Percentiles rank a stretch among this genome's conserved stretches.
Evolutionary conservation across 2,329 filamentous ascomycete species (phyloP).

Genomic region (Penicillium aurantiogriseum): DNA sequence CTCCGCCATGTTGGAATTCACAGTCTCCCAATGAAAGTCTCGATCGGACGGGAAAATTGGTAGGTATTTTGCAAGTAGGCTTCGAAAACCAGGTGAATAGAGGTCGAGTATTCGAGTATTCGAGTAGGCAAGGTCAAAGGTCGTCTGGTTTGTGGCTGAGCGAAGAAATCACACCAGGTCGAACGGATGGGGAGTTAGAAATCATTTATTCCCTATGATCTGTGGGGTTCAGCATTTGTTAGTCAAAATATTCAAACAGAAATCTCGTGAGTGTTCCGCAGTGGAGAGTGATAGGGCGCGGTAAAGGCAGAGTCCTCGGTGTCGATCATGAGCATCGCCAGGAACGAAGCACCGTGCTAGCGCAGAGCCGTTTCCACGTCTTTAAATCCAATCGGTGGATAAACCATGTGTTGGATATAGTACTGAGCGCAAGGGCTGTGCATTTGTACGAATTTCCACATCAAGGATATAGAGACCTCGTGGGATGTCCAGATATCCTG

Average conservation of each 20-base stretch:
- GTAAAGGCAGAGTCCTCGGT: not conserved
- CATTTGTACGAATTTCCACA: not conserved
- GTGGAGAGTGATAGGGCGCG: not conserved
- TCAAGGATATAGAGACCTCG: not conserved
- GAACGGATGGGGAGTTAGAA: conserved; percentile 20
- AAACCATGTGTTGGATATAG: not conserved
- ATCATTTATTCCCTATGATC: conserved; percentile 28
- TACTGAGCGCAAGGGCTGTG: not conserved
- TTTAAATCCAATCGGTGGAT: conserved; percentile 1
- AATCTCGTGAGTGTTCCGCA: not conserved
- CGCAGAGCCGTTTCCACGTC: conserved; percentile 2
- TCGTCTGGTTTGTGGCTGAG: conserved; percentile 21
- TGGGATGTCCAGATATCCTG: not conserved
- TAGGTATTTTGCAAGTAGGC: not conserved
- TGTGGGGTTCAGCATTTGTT: conserved; percentile 12
- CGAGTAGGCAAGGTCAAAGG: conserved; percentile 22
- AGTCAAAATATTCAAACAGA: conserved; percentile 8
- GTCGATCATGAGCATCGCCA: not conserved
- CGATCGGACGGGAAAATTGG: not conserved
- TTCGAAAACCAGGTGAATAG: not conserved
- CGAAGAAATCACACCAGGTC: conserved; percentile 25
- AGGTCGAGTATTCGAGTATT: conserved; percentile 9
- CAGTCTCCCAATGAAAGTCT: conserved; percentile 10
- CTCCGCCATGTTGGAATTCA: conserved; percentile 21
- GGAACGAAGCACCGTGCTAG: conserved; percentile 2